Percentiles rank a stretch among this genome's conserved stretches.
Conservation (phyloP, 2,329 filamentous ascomycete species). For the Didymella pinodella region DNA sequence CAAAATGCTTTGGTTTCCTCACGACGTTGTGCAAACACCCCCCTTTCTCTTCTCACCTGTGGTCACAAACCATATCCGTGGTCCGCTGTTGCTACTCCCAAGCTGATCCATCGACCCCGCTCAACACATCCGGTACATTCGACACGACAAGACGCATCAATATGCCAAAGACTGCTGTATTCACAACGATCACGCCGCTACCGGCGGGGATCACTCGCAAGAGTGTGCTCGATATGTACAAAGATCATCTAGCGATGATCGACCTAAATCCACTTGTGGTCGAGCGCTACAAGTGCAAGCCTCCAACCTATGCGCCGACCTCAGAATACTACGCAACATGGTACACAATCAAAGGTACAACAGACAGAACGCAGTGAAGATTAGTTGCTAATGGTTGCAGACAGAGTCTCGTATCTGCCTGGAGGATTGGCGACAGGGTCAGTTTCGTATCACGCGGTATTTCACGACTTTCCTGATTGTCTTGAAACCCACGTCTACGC, state of each 20-base stretch:
- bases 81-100: slow-evolving; percentile 2
- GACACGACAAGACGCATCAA: slow-evolving; percentile 25
- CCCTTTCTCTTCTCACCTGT: slow-evolving; percentile 22
- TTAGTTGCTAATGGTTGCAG: slow-evolving; percentile 45
- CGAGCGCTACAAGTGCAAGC: slow-evolving; percentile 71
- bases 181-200: slow-evolving; percentile 81
- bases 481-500: slow-evolving; percentile 86
- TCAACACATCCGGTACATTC: neutral
- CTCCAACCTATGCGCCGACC: slow-evolving; percentile 69
- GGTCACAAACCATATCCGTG: slow-evolving; percentile 1
- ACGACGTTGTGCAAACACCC: slow-evolving; percentile 29
- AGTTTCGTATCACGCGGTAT: slow-evolving; percentile 80
- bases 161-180: slow-evolving; percentile 75
- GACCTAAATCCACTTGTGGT: slow-evolving; percentile 85
- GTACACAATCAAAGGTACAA: slow-evolving; percentile 65
- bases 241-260: slow-evolving; percentile 83
- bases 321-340: slow-evolving; percentile 78
- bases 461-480: slow-evolving; percentile 75
- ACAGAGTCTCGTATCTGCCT: slow-evolving; percentile 78
- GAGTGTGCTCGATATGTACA: slow-evolving; percentile 76
- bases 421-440: slow-evolving; percentile 70
- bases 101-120: slow-evolving; percentile 6
- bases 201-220: slow-evolving; percentile 72
- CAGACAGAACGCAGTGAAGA: too few species aligned
- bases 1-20: slow-evolving; percentile 35